phyloP scores from a whole-genome alignment of 2,329 filamentous ascomycete genomes.

The Aspergillus tanneri region DNA sequence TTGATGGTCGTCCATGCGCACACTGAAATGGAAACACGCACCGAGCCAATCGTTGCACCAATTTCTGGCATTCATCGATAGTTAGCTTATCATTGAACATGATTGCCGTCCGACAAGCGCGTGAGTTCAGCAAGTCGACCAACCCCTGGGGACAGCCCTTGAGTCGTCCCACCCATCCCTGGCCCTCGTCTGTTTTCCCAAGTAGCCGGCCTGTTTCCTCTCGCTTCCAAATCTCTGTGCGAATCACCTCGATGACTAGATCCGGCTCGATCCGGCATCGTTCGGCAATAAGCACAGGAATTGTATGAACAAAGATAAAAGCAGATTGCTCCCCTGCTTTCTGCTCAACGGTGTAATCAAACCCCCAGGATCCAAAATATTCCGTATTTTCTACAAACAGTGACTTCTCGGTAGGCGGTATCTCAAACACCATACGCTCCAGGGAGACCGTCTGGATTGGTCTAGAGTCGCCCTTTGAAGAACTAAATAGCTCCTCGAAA shows the following conservation, averaged over 20 bases:
- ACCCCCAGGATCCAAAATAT: slow-evolving; percentile 72
- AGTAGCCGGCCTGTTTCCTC: slow-evolving; percentile 46
- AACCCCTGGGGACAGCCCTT: slow-evolving; percentile 72
- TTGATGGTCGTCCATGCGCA: slow-evolving; percentile 51
- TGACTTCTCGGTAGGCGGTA: slow-evolving; percentile 59
- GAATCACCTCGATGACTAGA: slow-evolving; percentile 70
- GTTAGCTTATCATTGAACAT: slow-evolving; percentile 52
- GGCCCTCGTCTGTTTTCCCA: neutral
- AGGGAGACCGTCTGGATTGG: slow-evolving; percentile 27
- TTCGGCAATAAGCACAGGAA: slow-evolving; percentile 73
- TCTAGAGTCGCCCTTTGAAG: neutral
- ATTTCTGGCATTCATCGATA: slow-evolving; percentile 37
- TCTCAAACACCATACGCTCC: slow-evolving; percentile 61
- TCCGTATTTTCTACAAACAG: slow-evolving; percentile 56
- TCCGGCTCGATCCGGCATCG: slow-evolving; percentile 71
- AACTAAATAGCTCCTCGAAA: slow-evolving; percentile 55
- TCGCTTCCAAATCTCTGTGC: slow-evolving; percentile 69
- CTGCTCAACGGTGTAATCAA: slow-evolving; percentile 57
- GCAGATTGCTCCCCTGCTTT: slow-evolving; percentile 10
- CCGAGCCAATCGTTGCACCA: slow-evolving; percentile 39
- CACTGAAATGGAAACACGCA: slow-evolving; percentile 53
- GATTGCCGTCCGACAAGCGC: slow-evolving; percentile 50
- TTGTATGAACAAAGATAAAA: slow-evolving; percentile 51
- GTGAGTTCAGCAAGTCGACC: slow-evolving; percentile 59
- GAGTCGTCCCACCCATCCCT: slow-evolving; percentile 61